A percentile compares a stretch with the other conserved stretches of the same genome.
These are phyloP conservation scores for Naganishia vaughanmartiniae DNA, from an alignment of 768 basidiomycete species.

Conservation along the genomic window DNA sequence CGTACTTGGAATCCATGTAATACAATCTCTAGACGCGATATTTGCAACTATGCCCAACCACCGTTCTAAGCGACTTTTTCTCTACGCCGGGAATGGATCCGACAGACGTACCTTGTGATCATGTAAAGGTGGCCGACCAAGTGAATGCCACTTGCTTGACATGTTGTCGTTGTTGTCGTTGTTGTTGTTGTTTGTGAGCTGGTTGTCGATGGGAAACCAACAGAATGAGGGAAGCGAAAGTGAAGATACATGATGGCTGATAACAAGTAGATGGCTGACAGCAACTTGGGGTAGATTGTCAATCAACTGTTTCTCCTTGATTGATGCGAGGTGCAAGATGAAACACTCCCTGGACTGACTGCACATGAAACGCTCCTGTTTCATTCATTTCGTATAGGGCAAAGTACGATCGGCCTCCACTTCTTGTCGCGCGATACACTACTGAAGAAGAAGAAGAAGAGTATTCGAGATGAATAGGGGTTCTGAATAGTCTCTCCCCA, in stretches of 20 bases:
- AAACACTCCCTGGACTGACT: too few relatives aligned
- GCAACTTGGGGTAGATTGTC: neutral
- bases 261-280: neutral
- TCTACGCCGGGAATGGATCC: too few relatives aligned
- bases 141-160: too few relatives aligned
- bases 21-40: neutral
- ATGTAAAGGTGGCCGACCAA: too few relatives aligned
- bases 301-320: neutral
- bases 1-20: neutral
- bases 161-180: neutral
- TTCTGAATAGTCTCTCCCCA: neutral
- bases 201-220: too few relatives aligned
- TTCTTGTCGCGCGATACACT: neutral
- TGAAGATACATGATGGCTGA: neutral
- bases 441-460: too few relatives aligned
- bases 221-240: neutral
- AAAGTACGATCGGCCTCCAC: slow-evolving; percentile 1
- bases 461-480: too few relatives aligned
- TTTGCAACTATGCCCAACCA: neutral
- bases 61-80: neutral
- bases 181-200: neutral
- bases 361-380: too few relatives aligned
- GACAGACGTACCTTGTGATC: too few relatives aligned
- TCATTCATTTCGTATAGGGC: too few relatives aligned
- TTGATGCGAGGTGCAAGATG: neutral